Evolutionary conservation across 805 yeast species (phyloP).

Genomic region (Metschnikowia sp.): DNA sequence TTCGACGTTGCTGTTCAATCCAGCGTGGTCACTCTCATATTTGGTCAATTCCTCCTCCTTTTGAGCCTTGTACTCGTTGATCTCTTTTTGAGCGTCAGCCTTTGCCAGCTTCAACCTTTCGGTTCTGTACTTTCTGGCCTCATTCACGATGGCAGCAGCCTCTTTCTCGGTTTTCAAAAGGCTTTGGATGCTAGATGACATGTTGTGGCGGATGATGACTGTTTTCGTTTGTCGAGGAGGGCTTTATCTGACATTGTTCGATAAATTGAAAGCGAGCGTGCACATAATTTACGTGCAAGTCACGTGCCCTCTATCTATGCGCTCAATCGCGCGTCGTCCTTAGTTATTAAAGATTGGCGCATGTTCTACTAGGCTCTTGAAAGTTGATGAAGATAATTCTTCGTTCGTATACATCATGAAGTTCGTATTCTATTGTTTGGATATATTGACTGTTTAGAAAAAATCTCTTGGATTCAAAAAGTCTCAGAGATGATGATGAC

Average conservation of each 20-base stretch:
- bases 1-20: slow-evolving; percentile 72
- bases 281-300: not conserved
- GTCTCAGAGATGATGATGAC: not conserved
- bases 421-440: not conserved
- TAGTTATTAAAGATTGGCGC: not conserved
- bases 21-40: slow-evolving; percentile 69
- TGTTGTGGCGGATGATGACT: slow-evolving; percentile 4
- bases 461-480: no score
- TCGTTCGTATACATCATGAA: not conserved
- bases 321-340: not conserved
- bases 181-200: slow-evolving; percentile 31
- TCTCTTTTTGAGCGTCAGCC: slow-evolving; percentile 86
- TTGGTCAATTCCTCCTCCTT: slow-evolving; percentile 80
- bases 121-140: slow-evolving; percentile 85
- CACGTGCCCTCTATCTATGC: not conserved
- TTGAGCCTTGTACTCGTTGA: slow-evolving; percentile 76
- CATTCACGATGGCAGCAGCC: slow-evolving; percentile 93
- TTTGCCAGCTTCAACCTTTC: slow-evolving; percentile 90
- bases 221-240: not conserved
- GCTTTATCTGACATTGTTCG: slow-evolving; percentile 9
- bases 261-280: slow-evolving; percentile 9
- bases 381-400: not conserved
- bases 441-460: no score
- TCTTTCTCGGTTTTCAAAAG: slow-evolving; percentile 79
- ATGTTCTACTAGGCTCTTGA: not conserved